Base-by-base conservation (phyloP, 1,284 basidiomycete genomes). In the Violaceomyces palustris region DNA sequence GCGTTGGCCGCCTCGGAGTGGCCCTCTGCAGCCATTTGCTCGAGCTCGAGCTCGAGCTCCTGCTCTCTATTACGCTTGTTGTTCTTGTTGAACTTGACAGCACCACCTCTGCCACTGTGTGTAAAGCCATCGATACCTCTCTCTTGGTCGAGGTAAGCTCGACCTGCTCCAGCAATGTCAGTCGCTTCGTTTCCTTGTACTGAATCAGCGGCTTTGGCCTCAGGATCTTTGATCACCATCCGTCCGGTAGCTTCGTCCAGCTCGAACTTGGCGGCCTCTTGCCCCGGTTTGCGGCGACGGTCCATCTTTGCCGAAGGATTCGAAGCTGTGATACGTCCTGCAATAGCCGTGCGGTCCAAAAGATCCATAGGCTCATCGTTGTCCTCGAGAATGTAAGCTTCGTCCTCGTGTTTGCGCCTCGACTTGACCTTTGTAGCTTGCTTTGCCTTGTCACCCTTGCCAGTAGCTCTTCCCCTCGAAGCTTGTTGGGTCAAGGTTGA, bases 351-450 rank as follows among this genome's bases (percentile, higher is more conserved):
- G 32, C 91, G 86, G 48, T 89, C 84, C 6, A 99, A 78, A 43
- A 99, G 79, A 77, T 99, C 93, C 83, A 96, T 88, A 1, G 94
- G 93, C 61, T 92, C 85, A 66, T 97, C 89, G 45, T 89, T 85
- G 71, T 97, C 93, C 57, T 88, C 78, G 28, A 87, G 82, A 45
- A 98, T 79, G 67, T 77, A 80, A 15, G 76, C 73, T n/a, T 74
- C 66, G 18, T 29, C 81, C 29, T 65, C 59, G 26, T 69, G 57
- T n/a, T 38, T 21, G 12, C 42, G 41, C 19, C 29, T 15, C 17
- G 17, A 6, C 25, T 25, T 19, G 21, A 8, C 26, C 50, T 60
- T 56, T 34, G 42, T 39, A n/a, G n/a, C n/a, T 11, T 19, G 32
- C 17, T 9, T 10, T 3, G 31, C 34, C 18, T 18, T 14, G 7